Base-by-base conservation (phyloP, 768 basidiomycete species). In the Tricholoma matsutake region DNA sequence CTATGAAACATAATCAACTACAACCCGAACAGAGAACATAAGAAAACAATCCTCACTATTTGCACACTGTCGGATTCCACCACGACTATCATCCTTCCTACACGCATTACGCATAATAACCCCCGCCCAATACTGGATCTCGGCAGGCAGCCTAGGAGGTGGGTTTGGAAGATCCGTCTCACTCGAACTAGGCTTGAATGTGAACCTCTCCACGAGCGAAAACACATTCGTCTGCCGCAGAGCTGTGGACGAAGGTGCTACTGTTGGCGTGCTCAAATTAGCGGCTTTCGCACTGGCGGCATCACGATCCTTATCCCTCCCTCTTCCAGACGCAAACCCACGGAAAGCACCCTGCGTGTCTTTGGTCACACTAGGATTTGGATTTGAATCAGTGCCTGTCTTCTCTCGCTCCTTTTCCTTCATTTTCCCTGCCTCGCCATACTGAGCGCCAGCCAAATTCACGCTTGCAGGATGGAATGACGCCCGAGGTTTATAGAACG, bases 51-150 rank as follows among this genome's bases (percentile, higher is more conserved):
- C 83, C 88, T 72, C 64, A 92, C 90, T 98, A 71, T 97, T 97
- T 0, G 97, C 97, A 79, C 97, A 99, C 73, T 98, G 97, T 59
- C 97, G 76, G 63, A 98, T 95, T 10, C 97, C 97, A 56, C 95
- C 95, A 35, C 88, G 78, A 54, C 82, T 86, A 64, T 98, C 96
- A 67, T 98, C 97, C 78, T 99, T 98, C 71, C 96, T 80, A 76
- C 97, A 99, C 11, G 97, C 97, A 72, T 99, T 99, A 56, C 97
- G 84, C 97, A 98, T 99, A 69, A 98, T 97, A n/a, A 98, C 96
- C 2, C 95, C 94, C 0, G 96, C 97, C 97, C 97, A 98, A 68
- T 98, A 97, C 74, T 97, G 94, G 22, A 99, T 96, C 72, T 98
- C 96, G 9, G 82, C 79, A 0, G 95, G 94, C 6, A 95, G 76